phyloP scores from a whole-genome alignment of 352 stramenopile species.

The Globisporangium recalcitrans region DNA sequence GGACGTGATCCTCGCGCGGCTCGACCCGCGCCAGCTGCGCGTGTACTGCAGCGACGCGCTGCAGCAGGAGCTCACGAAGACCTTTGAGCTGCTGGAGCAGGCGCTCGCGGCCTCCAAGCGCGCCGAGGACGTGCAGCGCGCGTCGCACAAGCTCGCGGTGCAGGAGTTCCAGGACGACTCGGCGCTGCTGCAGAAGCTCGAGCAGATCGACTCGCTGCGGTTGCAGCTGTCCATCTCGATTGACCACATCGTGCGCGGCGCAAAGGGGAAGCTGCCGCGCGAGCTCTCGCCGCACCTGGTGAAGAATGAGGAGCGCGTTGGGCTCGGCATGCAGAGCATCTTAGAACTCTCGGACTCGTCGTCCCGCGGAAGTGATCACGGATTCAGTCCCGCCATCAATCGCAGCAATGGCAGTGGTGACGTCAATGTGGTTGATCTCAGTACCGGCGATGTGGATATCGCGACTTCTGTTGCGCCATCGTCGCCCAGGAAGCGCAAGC shows the following conservation, averaged over 20 bases:
- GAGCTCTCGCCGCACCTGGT: not conserved
- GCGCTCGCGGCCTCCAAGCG: constrained; percentile 13
- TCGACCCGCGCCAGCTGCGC: constrained; percentile 19
- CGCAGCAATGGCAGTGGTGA: not conserved
- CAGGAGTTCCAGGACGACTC: constrained; percentile 12
- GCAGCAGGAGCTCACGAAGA: constrained; percentile 17
- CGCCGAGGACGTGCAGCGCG: constrained; percentile 19
- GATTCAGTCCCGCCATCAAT: not conserved
- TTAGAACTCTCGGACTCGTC: constrained; percentile 2
- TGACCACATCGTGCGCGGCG: constrained; percentile 11
- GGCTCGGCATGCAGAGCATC: constrained; percentile 6
- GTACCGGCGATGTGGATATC: not conserved
- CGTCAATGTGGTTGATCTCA: constrained; percentile 13
- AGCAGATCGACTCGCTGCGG: constrained; percentile 17
- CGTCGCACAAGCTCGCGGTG: constrained; percentile 13
- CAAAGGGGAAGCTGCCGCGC: not conserved
- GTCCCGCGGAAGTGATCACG: not conserved
- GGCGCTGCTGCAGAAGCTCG: constrained; percentile 9
- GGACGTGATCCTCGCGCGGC: constrained; percentile 21
- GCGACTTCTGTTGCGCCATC: not conserved
- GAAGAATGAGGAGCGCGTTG: constrained; percentile 6
- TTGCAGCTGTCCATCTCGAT: constrained; percentile 17
- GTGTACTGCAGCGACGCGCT: constrained; percentile 18
- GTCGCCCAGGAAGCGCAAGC: constrained; percentile 12
- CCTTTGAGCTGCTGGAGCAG: constrained; percentile 13